These are phyloP conservation scores for Cyphellophora attinorum DNA, from an alignment of 2,329 filamentous ascomycete species.

Conservation along the genomic window DNA sequence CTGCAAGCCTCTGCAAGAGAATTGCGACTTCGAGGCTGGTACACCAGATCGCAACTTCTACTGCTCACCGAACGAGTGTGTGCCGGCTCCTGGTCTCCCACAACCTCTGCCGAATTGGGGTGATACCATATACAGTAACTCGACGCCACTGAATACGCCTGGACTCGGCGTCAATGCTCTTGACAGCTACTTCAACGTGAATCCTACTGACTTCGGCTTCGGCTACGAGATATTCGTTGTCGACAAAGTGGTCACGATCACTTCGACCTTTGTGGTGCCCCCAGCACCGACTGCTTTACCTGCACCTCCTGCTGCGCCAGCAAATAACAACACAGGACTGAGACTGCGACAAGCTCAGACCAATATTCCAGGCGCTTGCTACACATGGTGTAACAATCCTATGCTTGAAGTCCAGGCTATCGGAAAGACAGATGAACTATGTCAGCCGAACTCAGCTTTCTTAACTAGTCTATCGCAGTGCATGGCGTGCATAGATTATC, in stretches of 20 bases:
- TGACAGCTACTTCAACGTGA: slow-evolving; percentile 52
- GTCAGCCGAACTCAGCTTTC: slow-evolving; percentile 36
- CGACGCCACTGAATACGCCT: slow-evolving; percentile 25
- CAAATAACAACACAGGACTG: slow-evolving; percentile 11
- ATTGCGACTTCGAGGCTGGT: slow-evolving; percentile 31
- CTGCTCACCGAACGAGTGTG: slow-evolving; percentile 31
- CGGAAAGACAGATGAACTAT: slow-evolving; percentile 43
- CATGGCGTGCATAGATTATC: slow-evolving; percentile 29
- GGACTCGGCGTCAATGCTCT: slow-evolving; percentile 10
- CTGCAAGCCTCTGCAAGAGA: slow-evolving; percentile 27
- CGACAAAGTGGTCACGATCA: slow-evolving; percentile 31
- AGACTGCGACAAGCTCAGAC: slow-evolving; percentile 23
- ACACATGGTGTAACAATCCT: slow-evolving; percentile 41
- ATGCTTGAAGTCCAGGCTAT: slow-evolving; percentile 34
- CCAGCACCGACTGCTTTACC: slow-evolving; percentile 12
- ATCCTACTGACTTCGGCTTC: slow-evolving; percentile 53
- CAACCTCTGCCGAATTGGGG: slow-evolving; percentile 20
- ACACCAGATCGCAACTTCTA: slow-evolving; percentile 28
- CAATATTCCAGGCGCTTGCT: slow-evolving; percentile 42
- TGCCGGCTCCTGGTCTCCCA: slow-evolving; percentile 22
- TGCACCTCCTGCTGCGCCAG: slow-evolving; percentile 5
- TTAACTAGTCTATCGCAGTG: slow-evolving; percentile 28
- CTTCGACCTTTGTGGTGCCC: slow-evolving; percentile 30
- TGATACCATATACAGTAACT: slow-evolving; percentile 13
- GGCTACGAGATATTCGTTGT: slow-evolving; percentile 52